Base-by-base conservation (phyloP, 805 yeast genomes). In the Phaffomyces antillensis region DNA sequence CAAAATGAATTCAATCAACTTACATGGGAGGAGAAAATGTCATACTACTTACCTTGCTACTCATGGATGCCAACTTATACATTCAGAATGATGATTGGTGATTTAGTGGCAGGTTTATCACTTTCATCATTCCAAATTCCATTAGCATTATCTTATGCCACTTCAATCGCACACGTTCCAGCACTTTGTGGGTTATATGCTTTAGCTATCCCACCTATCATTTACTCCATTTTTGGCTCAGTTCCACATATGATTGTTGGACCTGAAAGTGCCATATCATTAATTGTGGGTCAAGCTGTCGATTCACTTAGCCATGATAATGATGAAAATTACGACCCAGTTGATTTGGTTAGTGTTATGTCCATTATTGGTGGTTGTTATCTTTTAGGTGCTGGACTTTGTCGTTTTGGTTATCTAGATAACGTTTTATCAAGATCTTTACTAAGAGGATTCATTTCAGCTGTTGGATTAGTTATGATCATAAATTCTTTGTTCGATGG, bases 41-140 rank as follows among this genome's bases (percentile, higher is more conserved):
- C 82, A 0, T 83, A 83, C 58, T 83, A 83, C 53, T 59, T 84
- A 2, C 91, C 91, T 0, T 76, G 80, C 45, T 70, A 74, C 38
- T 70, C 81, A 0, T 85, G 93, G 93, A 49, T 81, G n/a, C 74
- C 76, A 6, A 55, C 71, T 8, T 85, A 85, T 50, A 55, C 55
- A 1, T 13, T 45, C 15, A 42, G 54, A 1, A 63, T 62, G 40
- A 55, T 81, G 37, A 23, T 76, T 3, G 73, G 79, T 18, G 99
- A 91, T 58, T 56, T 86, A 9, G 64, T 83, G 16, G 95, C 96
- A 2, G 98, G 99, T 0, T 56, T 88, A 5, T 81, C 97, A 0
- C 63, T 90, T 32, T 96, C 96, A 0, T 83, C 93, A 5, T 91
- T 89, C 64, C 97, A 90, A 61, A 79, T 91, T 40, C 98, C 99